These are phyloP conservation scores for Fusarium sp. DNA, from an alignment of 2,329 filamentous ascomycete species.

Conservation along the genomic window DNA sequence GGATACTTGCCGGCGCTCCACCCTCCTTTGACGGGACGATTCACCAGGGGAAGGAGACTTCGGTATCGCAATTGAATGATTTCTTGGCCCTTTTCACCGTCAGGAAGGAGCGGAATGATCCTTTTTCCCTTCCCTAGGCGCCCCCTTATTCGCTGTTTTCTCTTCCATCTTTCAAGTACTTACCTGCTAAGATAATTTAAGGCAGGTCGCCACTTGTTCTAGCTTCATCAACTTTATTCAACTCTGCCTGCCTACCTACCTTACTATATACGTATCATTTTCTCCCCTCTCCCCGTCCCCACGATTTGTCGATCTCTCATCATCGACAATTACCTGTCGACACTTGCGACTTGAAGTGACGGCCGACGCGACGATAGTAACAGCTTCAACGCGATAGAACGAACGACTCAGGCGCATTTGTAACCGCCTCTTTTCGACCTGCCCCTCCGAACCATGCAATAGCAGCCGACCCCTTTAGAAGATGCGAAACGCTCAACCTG, in stretches of 20 bases:
- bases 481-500: slow-evolving; percentile 44
- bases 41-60: slow-evolving; percentile 26
- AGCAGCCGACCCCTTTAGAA: slow-evolving; percentile 40
- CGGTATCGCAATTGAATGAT: slow-evolving; percentile 34
- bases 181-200: neutral
- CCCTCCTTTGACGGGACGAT: slow-evolving; percentile 7
- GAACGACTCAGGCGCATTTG: slow-evolving; percentile 9
- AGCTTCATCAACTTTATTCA: slow-evolving; percentile 24
- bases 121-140: slow-evolving; percentile 1
- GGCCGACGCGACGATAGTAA: slow-evolving; percentile 1
- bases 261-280: neutral
- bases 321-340: slow-evolving; percentile 12
- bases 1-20: slow-evolving; percentile 25
- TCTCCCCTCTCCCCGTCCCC: slow-evolving; percentile 26
- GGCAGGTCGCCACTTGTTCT: slow-evolving; percentile 13
- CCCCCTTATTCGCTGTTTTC: slow-evolving; percentile 12
- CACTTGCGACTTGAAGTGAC: slow-evolving; percentile 4
- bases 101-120: slow-evolving; percentile 21
- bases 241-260: slow-evolving; percentile 9
- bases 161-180: slow-evolving; percentile 4
- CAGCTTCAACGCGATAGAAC: neutral
- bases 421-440: neutral
- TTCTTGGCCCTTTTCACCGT: slow-evolving; percentile 35
- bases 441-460: slow-evolving; percentile 42
- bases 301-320: slow-evolving; percentile 34